A percentile compares a stretch with the other conserved stretches of the same genome.
These are phyloP conservation scores for Aurantiochytrium sp. DNA, from an alignment of 108 stramenopile species.

Conservation along the genomic window DNA sequence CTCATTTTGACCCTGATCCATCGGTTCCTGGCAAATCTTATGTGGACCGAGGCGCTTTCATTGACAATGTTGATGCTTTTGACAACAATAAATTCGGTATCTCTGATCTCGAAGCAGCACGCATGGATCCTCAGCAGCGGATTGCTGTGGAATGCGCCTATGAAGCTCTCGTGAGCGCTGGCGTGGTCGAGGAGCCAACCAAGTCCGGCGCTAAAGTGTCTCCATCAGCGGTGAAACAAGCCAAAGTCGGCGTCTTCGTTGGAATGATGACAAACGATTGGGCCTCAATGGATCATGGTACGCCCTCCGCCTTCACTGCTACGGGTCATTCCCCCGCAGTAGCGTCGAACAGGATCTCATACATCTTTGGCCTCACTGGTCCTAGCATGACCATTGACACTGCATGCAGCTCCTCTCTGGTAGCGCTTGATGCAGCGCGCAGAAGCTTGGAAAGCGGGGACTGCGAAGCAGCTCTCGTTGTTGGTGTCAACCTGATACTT, in stretches of 20 bases:
- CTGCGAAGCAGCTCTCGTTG: not conserved
- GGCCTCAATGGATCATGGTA: not conserved
- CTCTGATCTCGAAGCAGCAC: not conserved
- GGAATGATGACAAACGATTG: constrained; percentile 22
- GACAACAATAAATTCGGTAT: not conserved
- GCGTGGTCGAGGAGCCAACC: not conserved
- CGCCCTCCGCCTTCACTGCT: not conserved
- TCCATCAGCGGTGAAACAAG: not conserved
- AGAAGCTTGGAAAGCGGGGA: not conserved
- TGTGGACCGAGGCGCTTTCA: not conserved
- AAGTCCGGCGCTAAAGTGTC: not conserved
- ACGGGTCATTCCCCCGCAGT: not conserved
- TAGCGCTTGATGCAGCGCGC: constrained; percentile 18
- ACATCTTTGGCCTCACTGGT: constrained; percentile 3
- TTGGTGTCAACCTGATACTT: constrained; percentile 2
- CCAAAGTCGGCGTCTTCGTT: not conserved
- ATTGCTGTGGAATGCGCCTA: not conserved
- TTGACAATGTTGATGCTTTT: not conserved
- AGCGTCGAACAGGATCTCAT: constrained; percentile 23
- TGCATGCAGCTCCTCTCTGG: constrained; percentile 30
- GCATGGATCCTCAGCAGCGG: constrained; percentile 18
- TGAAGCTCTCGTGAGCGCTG: not conserved
- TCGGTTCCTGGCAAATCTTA: not conserved
- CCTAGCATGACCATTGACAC: constrained; percentile 29
- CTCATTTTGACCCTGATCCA: not conserved